These are phyloP conservation scores for Cladorrhinum sp. DNA, from an alignment of 2,329 filamentous ascomycete species.

Conservation along the genomic window DNA sequence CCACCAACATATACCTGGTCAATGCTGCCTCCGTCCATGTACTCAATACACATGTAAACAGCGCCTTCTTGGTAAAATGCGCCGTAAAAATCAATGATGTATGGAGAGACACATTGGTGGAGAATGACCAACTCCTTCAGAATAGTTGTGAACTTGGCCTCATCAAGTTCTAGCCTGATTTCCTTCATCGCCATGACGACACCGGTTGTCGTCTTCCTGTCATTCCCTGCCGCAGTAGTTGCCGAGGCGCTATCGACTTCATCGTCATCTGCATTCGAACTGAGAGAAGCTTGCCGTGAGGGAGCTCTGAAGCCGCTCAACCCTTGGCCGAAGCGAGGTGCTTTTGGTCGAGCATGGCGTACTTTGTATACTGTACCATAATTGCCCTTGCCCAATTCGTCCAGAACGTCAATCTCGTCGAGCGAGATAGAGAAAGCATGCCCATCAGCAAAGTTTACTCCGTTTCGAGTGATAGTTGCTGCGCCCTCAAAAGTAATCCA, in stretches of 20 bases:
- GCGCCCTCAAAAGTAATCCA: constrained; percentile 92
- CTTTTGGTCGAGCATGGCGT: constrained; percentile 68
- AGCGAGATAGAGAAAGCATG: constrained; percentile 90
- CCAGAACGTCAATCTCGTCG: constrained; percentile 89
- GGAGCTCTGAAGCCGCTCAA: constrained; percentile 48
- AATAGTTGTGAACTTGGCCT: constrained; percentile 94
- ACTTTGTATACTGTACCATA: constrained; percentile 99
- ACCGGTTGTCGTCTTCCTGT: constrained; percentile 55
- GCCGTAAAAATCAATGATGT: constrained; percentile 98
- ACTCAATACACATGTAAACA: constrained; percentile 99
- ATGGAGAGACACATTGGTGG: constrained; percentile 90
- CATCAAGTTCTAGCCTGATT: constrained; percentile 90
- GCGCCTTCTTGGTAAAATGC: constrained; percentile 99
- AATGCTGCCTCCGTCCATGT: constrained; percentile 97
- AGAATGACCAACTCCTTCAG: constrained; percentile 96
- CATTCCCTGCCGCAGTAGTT: constrained; percentile 24
- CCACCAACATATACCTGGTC: constrained; percentile 93
- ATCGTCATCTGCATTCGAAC: constrained; percentile 34
- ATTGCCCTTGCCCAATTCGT: constrained; percentile 95
- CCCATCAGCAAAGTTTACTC: constrained; percentile 89
- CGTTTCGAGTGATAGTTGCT: constrained; percentile 81
- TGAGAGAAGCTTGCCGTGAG: constrained; percentile 37
- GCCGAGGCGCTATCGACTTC: constrained; percentile 30
- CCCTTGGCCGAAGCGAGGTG: constrained; percentile 58
- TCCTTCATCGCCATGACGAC: constrained; percentile 99